phyloP scores from a whole-genome alignment of 2,329 filamentous ascomycete species.

The Balansia obtecta region DNA sequence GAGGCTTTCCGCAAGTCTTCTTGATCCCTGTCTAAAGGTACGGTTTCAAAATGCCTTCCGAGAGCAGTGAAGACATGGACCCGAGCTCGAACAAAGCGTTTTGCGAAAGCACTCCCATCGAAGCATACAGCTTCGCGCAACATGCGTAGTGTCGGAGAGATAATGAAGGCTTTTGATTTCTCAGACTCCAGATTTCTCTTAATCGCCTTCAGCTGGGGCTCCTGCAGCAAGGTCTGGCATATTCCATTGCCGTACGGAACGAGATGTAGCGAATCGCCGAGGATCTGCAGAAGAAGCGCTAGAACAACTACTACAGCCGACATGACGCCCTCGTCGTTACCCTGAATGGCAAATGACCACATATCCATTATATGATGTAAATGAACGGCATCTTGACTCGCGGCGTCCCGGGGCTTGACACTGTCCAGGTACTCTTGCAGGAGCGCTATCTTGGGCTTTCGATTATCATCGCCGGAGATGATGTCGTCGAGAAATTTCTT shows the following conservation, averaged over 20 bases:
- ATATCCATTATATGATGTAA: conserved; percentile 74
- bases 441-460: conserved; percentile 37
- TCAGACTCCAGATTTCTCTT: conserved; percentile 67
- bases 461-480: conserved; percentile 33
- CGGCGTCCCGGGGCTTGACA: conserved; percentile 32
- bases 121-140: conserved; percentile 76
- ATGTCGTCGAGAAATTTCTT: conserved; percentile 61
- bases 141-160: conserved; percentile 76
- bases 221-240: conserved; percentile 70
- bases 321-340: conserved; percentile 68
- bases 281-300: conserved; percentile 65
- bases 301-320: conserved; percentile 72
- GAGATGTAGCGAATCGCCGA: conserved; percentile 63
- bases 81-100: conserved; percentile 63
- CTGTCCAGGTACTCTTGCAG: conserved; percentile 56
- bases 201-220: conserved; percentile 68
- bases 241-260: conserved; percentile 64
- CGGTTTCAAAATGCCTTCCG: conserved; percentile 68
- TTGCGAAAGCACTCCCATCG: conserved; percentile 73
- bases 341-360: conserved; percentile 73
- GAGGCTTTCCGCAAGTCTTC: conserved; percentile 63
- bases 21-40: conserved; percentile 38
- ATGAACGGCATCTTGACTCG: conserved; percentile 41
- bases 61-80: conserved; percentile 71
- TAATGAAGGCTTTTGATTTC: conserved; percentile 74